Evolutionary conservation across 75 land plant species (phyloP), one percentile per base, ranked within the genome.

Genomic region (Selaginella tamariscina): DNA sequence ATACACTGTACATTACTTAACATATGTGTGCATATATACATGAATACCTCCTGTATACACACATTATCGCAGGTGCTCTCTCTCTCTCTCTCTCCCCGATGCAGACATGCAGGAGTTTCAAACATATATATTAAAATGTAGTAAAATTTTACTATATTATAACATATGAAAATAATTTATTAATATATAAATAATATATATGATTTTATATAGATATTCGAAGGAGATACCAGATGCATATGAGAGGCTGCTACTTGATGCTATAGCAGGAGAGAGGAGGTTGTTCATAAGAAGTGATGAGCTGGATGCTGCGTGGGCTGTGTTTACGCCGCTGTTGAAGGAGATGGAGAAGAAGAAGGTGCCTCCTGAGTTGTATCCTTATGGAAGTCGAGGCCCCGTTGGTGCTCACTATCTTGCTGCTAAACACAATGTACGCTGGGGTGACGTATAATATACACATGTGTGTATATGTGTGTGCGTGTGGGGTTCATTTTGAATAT

Each of bases 321-420:
- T 90, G 26, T 90, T 90, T 74, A 90, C 96, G 2, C 96, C 96
- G 30, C 59, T 90, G 24, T 56, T 90, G 75, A 83, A 88, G 32
- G 93, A 88, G 69, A 65, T 90, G 31, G 96, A 90, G 66, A 70
- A 80, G 56, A 85, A 79, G 70, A 87, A 76, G 72, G 79, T 82
- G 1, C 69, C 76, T 24, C 95, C 95, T 24, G 95, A 89, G 74
- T 77, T 88, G 22, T 89, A 89, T 69, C 95, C 95, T 24, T 85
- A 85, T 55, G 93, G 95, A 2, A 85, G 92, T 68, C 79, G 93
- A 27, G 95, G 95, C 21, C 95, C 95, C 0, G 86, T 88, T 32
- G 93, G 95, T 18, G 82, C 93, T 20, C 93, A 89, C 31, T 89
- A 88, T 71, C 84, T 90, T 75, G 92, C 96, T 13, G 93, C 96